Conservation (phyloP, 352 stramenopile species). For the Phytophthora pinifolia region DNA sequence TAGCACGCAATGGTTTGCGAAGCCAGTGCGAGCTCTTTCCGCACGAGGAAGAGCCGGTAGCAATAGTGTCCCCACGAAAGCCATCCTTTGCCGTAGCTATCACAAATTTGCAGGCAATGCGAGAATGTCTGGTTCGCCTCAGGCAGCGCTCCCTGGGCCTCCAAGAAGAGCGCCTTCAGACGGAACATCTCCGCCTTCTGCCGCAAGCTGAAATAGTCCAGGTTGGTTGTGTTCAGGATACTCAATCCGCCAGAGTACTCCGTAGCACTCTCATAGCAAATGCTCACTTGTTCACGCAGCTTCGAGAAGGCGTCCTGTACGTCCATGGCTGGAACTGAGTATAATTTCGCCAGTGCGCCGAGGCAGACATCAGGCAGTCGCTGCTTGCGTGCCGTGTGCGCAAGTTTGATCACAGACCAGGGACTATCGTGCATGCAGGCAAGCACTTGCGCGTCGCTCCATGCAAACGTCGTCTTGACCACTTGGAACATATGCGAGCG, state of each 20-base stretch:
- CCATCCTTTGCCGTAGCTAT: conserved; percentile 94
- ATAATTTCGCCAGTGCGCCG: conserved; percentile 84
- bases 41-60: conserved; percentile 80
- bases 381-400: conserved; percentile 91
- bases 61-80: conserved; percentile 94
- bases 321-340: conserved; percentile 90
- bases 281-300: conserved; percentile 91
- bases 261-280: conserved; percentile 89
- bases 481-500: conserved; percentile 92
- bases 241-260: conserved; percentile 88
- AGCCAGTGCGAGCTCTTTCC: conserved; percentile 73
- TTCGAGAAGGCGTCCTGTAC: conserved; percentile 93
- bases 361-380: conserved; percentile 87
- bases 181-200: conserved; percentile 94
- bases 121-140: conserved; percentile 93
- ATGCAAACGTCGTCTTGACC: conserved; percentile 87
- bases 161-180: conserved; percentile 90
- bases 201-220: conserved; percentile 91
- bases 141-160: conserved; percentile 69
- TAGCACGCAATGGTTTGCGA: conserved; percentile 93
- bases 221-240: conserved; percentile 93
- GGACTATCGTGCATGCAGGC: conserved; percentile 91
- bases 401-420: conserved; percentile 92
- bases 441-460: conserved; percentile 87
- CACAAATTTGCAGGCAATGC: conserved; percentile 90